Evolutionary conservation across 2,329 filamentous ascomycete genomes (phyloP).

Genomic region (Huntiella moniliformis): DNA sequence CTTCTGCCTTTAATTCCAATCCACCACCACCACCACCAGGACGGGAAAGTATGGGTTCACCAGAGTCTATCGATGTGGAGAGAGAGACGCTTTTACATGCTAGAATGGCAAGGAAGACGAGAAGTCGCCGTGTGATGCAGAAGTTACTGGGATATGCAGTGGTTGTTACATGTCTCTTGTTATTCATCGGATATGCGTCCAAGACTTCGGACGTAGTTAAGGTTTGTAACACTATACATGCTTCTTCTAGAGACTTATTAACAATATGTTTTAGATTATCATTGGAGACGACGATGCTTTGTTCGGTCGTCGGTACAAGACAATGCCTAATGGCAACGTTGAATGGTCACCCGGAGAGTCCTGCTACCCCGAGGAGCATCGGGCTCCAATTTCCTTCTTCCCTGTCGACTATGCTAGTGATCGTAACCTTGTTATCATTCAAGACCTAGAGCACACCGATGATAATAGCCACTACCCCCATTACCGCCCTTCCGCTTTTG

Average conservation of each 20-base stretch:
- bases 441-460: not conserved
- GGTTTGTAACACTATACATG: not conserved
- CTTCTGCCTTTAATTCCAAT: not conserved
- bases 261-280: not conserved
- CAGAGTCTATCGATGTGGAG: not conserved
- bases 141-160: not conserved
- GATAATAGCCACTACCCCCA: not conserved
- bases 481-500: not conserved
- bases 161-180: not conserved
- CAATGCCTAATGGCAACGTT: not conserved
- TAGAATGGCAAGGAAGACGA: not conserved
- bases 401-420: not conserved
- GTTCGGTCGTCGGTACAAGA: not conserved
- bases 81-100: not conserved
- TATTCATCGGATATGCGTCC: not conserved
- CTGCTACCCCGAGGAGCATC: not conserved
- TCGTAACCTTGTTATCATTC: not conserved
- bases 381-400: not conserved
- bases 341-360: slow-evolving; percentile 1
- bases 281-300: not conserved
- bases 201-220: not conserved
- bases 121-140: not conserved
- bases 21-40: not conserved
- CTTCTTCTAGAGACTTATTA: not conserved
- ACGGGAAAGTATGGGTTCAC: not conserved